Percentiles rank a stretch among this genome's conserved stretches.
phyloP scores from a whole-genome alignment of 75 land plant genomes.

The Selaginella moellendorffii region DNA sequence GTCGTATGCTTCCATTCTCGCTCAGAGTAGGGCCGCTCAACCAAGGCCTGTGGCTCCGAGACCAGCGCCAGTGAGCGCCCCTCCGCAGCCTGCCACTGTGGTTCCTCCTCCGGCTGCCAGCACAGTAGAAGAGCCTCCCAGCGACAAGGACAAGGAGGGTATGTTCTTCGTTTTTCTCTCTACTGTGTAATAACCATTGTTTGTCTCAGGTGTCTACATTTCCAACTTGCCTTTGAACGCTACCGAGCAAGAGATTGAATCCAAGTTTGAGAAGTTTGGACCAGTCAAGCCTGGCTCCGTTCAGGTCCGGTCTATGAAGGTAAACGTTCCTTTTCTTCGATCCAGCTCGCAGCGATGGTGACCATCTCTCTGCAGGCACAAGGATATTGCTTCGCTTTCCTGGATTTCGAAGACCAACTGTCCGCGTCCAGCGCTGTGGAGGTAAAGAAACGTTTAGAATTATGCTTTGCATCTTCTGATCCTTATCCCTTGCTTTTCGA shows the following conservation, averaged over 20 bases:
- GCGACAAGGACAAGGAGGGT: too few relatives aligned
- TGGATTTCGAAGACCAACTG: background rate
- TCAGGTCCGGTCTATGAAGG: background rate
- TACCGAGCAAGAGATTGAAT: background rate
- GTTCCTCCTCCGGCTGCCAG: slow-evolving; percentile 7
- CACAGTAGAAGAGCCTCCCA: slow-evolving; percentile 11
- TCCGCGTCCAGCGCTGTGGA: background rate
- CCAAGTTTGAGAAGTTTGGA: background rate
- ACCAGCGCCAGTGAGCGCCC: slow-evolving; percentile 10
- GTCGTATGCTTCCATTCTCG: slow-evolving; percentile 70
- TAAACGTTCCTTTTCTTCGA: background rate
- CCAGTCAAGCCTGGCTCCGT: background rate
- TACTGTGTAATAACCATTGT: too few relatives aligned
- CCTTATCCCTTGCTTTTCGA: too few relatives aligned
- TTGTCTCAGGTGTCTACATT: too few relatives aligned
- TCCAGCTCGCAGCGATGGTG: too few relatives aligned
- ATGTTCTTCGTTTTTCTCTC: background rate
- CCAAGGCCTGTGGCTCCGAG: slow-evolving; percentile 3
- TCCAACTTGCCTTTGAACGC: background rate
- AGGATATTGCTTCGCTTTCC: background rate
- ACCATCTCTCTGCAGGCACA: background rate
- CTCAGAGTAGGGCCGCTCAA: background rate
- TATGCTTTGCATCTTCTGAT: too few relatives aligned
- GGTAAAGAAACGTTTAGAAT: too few relatives aligned
- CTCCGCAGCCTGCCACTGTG: slow-evolving; percentile 11